These are phyloP conservation scores for Ulota crispa DNA, from an alignment of 225 moss, liverwort and hornwort genomes.

Conservation along the genomic window DNA sequence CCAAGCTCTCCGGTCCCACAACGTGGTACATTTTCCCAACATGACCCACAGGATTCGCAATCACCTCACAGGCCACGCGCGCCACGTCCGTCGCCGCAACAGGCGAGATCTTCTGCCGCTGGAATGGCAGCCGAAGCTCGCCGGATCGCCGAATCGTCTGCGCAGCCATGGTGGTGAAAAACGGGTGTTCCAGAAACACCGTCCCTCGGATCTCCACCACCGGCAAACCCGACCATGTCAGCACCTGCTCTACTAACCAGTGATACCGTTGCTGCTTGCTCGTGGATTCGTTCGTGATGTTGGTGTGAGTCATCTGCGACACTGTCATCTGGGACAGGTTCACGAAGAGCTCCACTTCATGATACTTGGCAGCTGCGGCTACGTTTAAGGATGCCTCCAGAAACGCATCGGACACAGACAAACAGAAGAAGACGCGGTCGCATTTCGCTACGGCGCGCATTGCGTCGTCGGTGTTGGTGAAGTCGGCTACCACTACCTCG, in stretches of 20 bases:
- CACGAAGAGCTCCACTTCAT: constrained; percentile 32
- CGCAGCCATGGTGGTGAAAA: constrained; percentile 28
- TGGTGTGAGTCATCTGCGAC: constrained; percentile 33
- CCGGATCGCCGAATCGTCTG: constrained; percentile 21
- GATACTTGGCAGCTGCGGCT: constrained; percentile 22
- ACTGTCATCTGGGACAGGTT: constrained; percentile 34
- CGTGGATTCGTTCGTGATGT: constrained; percentile 14
- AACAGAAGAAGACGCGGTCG: constrained; percentile 33
- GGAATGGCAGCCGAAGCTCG: constrained; percentile 24
- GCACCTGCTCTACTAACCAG: constrained; percentile 37
- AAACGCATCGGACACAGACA: constrained; percentile 35
- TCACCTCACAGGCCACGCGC: constrained; percentile 25
- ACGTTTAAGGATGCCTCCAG: constrained; percentile 26
- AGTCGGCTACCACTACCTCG: constrained; percentile 34
- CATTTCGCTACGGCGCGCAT: constrained; percentile 27
- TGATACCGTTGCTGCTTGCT: constrained; percentile 26
- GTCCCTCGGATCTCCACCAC: constrained; percentile 28
- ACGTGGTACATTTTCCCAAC: constrained; percentile 4
- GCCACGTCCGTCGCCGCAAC: constrained; percentile 27
- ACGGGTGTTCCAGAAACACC: constrained; percentile 30
- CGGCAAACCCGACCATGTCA: constrained; percentile 33
- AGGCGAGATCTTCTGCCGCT: constrained; percentile 7
- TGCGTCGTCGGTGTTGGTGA: constrained; percentile 22
- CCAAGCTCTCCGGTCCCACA: constrained; percentile 29
- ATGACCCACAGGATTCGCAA: constrained; percentile 17